Percentiles rank a stretch among this genome's conserved stretches.
Conservation (phyloP, 768 basidiomycete species). For the Serendipita sp. region DNA sequence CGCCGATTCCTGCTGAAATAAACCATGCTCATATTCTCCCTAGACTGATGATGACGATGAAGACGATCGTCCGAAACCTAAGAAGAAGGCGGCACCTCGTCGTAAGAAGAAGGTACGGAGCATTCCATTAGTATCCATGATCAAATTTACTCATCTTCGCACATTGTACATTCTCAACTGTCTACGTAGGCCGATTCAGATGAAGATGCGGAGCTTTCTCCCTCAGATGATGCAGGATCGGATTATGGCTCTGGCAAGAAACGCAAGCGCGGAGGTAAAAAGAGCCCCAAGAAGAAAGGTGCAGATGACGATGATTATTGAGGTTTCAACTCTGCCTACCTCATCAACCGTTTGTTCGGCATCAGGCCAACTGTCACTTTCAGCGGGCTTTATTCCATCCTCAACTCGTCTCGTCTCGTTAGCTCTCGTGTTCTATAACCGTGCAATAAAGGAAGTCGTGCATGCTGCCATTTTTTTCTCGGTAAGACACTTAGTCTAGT, state of each 20-base stretch:
- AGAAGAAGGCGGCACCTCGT: slow-evolving; percentile 26
- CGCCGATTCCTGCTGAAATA: not conserved
- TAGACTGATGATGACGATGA: slow-evolving; percentile 23
- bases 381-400: not conserved
- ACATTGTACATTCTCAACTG: not conserved
- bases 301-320: slow-evolving; percentile 11
- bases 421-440: not conserved
- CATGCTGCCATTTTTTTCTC: not conserved
- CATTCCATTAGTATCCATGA: not conserved
- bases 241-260: slow-evolving; percentile 33
- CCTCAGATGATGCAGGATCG: not conserved
- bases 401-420: not conserved
- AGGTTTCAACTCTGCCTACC: not conserved
- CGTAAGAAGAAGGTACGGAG: slow-evolving; percentile 26
- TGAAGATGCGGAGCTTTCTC: slow-evolving; percentile 18
- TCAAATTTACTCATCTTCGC: too few relatives aligned
- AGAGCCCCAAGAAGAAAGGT: slow-evolving; percentile 8
- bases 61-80: slow-evolving; percentile 20
- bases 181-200: slow-evolving; percentile 25
- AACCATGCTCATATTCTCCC: slow-evolving; percentile 12
- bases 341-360: not conserved
- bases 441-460: not conserved
- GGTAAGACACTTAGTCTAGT: not conserved
- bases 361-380: not conserved
- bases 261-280: slow-evolving; percentile 29